These are phyloP conservation scores for Strobilomyces confusus DNA, from an alignment of 768 basidiomycete genomes.

Conservation along the genomic window DNA sequence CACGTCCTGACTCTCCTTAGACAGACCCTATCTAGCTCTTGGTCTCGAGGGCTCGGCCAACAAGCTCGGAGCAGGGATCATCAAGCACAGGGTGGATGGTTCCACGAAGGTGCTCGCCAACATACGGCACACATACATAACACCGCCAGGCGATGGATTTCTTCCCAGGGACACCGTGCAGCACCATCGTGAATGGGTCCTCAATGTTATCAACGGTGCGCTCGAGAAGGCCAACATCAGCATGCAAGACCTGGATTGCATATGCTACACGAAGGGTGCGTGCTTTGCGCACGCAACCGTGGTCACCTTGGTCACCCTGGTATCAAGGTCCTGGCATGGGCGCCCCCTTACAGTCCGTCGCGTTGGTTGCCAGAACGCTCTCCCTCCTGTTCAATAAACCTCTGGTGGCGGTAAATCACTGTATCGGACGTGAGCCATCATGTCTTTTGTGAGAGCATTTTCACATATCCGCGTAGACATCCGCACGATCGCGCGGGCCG, in stretches of 20 bases:
- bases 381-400: constrained; percentile 87
- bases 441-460: background rate
- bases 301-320: background rate
- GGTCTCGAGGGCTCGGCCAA: constrained; percentile 98
- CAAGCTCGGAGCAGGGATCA: constrained; percentile 92
- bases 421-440: constrained; percentile 79
- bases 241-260: constrained; percentile 84
- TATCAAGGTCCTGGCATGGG: constrained; percentile 96
- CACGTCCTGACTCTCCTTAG: constrained; percentile 34
- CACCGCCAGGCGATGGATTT: constrained; percentile 97
- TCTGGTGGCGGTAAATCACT: constrained; percentile 97
- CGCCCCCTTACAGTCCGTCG: constrained; percentile 92
- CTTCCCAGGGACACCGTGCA: constrained; percentile 92
- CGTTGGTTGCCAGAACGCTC: constrained; percentile 87
- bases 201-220: constrained; percentile 76
- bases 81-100: constrained; percentile 75
- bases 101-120: constrained; percentile 82
- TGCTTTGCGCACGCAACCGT: background rate
- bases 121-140: constrained; percentile 96
- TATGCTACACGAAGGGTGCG: constrained; percentile 94
- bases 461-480: constrained; percentile 60
- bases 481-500: constrained; percentile 87
- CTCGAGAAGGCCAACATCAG: constrained; percentile 62
- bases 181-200: constrained; percentile 92
- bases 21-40: constrained; percentile 74